These are phyloP conservation scores for Monoraphidium neglectum DNA, from an alignment of 139 green algal species.

Conservation along the genomic window DNA sequence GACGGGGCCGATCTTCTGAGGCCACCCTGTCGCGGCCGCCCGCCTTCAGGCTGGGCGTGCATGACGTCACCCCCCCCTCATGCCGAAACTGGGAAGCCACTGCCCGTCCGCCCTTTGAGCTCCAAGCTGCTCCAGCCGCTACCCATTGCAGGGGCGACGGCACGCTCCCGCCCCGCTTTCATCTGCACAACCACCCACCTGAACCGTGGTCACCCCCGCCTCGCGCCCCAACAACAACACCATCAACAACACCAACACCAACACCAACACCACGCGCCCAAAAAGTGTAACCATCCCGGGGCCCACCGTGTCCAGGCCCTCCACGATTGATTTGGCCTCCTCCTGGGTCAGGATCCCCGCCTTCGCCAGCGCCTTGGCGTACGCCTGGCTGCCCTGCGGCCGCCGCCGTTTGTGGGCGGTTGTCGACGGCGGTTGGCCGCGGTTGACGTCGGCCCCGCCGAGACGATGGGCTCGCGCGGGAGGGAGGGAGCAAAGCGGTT, in stretches of 20 bases:
- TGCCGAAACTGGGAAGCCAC: no score
- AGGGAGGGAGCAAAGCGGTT: not conserved
- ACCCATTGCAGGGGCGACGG: no score
- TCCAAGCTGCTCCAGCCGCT: no score
- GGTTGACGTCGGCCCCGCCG: not conserved
- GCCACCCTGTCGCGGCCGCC: not conserved
- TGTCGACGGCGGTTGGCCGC: not conserved
- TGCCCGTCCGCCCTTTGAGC: no score
- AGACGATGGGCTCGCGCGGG: not conserved
- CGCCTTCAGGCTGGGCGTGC: not conserved
- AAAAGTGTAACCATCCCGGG: no score
- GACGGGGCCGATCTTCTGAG: not conserved
- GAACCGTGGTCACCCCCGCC: no score
- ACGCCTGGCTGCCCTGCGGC: conserved; percentile 87
- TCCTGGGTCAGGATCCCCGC: conserved; percentile 84
- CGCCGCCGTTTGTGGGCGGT: not conserved
- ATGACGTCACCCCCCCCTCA: no score
- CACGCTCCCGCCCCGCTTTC: no score
- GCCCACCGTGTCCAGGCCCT: conserved; percentile 77
- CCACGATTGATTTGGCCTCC: conserved; percentile 76
- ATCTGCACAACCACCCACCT: no score
- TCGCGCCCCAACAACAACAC: not conserved
- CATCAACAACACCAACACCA: not conserved
- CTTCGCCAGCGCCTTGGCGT: conserved; percentile 87
- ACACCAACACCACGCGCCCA: not conserved